Conservation (phyloP, 78 protist species). For the Chrysochromulina tobinii region DNA sequence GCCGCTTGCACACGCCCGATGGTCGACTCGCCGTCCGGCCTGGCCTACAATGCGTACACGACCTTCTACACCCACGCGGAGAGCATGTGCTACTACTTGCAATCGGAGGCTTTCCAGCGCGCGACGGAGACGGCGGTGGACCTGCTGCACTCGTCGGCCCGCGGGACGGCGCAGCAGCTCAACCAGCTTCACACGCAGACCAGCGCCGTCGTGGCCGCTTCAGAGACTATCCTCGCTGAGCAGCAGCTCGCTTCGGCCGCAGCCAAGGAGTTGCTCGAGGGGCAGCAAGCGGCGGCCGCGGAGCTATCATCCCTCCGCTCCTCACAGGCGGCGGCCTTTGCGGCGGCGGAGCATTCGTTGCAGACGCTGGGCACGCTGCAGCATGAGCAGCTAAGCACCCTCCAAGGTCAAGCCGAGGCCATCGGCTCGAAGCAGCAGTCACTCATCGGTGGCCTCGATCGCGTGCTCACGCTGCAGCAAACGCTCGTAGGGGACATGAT, state of each 20-base stretch:
- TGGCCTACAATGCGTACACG: not conserved
- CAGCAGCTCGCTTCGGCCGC: no score
- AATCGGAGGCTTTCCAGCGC: not conserved
- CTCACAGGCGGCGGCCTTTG: no score
- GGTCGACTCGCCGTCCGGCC: not conserved
- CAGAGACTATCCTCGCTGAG: no score
- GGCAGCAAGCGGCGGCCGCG: no score
- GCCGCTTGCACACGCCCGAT: not conserved
- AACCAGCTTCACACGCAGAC: not conserved
- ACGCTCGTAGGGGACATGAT: not conserved
- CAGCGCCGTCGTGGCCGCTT: no score
- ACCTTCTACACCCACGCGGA: not conserved
- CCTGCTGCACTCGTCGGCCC: no score
- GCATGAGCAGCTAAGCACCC: not conserved
- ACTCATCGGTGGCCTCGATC: not conserved
- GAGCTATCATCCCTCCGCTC: no score
- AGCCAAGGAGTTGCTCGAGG: no score
- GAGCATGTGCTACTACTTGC: slow-evolving; percentile 6
- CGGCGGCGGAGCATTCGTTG: no score
- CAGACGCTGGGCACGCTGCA: no score
- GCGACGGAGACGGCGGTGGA: not conserved
- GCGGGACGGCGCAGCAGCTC: not conserved
- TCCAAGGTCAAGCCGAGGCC: not conserved
- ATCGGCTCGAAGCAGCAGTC: not conserved
- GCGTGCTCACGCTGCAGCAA: not conserved